Evolutionary conservation across 495 filamentous ascomycete species (phyloP), one percentile per base, ranked within the genome.

Genomic region (Xylaria palmicola): DNA sequence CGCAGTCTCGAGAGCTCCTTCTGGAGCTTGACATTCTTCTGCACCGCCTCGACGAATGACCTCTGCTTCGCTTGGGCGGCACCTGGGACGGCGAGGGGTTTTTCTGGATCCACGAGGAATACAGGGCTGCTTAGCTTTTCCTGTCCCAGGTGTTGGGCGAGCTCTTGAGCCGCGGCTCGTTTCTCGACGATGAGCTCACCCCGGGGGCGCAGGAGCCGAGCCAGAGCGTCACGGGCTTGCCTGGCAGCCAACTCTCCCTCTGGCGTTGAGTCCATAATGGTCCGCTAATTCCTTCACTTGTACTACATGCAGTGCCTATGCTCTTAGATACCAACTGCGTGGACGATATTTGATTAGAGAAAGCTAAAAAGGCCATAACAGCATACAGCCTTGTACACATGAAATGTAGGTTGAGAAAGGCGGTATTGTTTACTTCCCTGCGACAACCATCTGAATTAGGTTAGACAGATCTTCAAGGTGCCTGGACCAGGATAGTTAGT

Each of bases 1-100:
- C 71, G 73, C 7, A 76, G 65, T 19, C 60, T 66, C 6, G 74
- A 64, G 49, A 82, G 79, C 39, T 82, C 80, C 15, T 77, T 75
- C 37, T 77, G 75, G 13, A 85, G 83, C 40, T 77, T 75, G 36
- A 85, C 69, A 62, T 87, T 86, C 39, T 79, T 83, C 56, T 76
- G 75, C n/a, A 87, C 68, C 3, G 85, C 85, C 40, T 85, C 73
- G 43, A 88, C 67, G 55, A 87, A 89, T 59, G 84, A 76, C 59
- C 70, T 68, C 22, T 77, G 75, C 1, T 68, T 70, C n/a, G 74
- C 76, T 1, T 67, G 68, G 0, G 71, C 56, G 22, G 66, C 55
- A 24, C 56, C 49, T 3, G 62, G 63, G 17, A 62, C 45, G 19
- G 65, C 59, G 50, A 72, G 20, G 45, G 63, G 36, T 47, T 36